Base-by-base conservation (phyloP, 768 basidiomycete genomes). In the Agaricus subrufescens region DNA sequence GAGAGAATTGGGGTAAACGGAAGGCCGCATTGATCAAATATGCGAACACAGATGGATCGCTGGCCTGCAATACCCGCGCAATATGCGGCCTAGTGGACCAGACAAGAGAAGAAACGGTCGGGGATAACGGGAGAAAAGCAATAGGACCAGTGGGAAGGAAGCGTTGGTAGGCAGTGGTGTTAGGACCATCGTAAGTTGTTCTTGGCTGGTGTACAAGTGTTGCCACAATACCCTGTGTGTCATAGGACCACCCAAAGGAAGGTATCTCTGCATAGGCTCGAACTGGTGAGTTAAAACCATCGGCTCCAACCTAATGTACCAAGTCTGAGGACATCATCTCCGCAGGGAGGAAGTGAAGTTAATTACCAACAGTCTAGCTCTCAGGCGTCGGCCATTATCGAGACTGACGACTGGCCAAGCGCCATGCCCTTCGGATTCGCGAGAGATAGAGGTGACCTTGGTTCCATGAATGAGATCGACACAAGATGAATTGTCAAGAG, bases 61-160 rank as follows among this genome's bases (percentile, higher is more conserved):
- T 77, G 15, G 81, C 73, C 27, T 85, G 84, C 40, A 97, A 74
- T 1, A 85, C 82, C n/a, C 80, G 70, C 2, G 94, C 93, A 7
- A 94, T 76, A 4, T 74, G 66, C 1, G 94, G 92, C 52, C 77
- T 82, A 0, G 91, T 96, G 19, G 93, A 95, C 97, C 97, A 98
- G 5, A 98, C 97, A 49, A 98, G 78, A 3, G 95, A 94, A 9
- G 94, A 91, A 2, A 76, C 74, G 0, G 85, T 87, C 0, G 83
- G 73, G 1, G 87, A 87, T 43, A 98, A 79, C 0, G 96, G 97
- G 23, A 98, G 80, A 75, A 97, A 98, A 0, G 95, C 95, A 43
- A 98, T 87, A 2, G 96, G 96, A 0, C 97, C 96, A 4, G 94
- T 94, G 2, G 94, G 89, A 19, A 98, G 81, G 75, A 98, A 98